These are phyloP conservation scores for Eutrema yunnanense DNA, from an alignment of 345 rosid genomes.

Conservation along the genomic window DNA sequence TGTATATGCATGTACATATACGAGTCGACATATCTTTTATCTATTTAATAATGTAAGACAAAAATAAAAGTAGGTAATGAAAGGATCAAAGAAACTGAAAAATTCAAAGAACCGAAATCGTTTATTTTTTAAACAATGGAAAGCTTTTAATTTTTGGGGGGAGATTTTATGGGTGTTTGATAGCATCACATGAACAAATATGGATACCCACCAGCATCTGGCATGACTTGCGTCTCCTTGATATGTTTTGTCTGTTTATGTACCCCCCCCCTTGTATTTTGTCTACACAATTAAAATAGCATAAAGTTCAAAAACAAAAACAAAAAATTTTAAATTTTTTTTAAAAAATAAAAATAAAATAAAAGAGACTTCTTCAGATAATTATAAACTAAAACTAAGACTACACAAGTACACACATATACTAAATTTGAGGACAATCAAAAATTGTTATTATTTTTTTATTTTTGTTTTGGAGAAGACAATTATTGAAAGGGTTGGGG, in stretches of 20 bases:
- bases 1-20: slow-evolving; percentile 18
- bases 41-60: slow-evolving; percentile 23
- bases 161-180: slow-evolving; percentile 28
- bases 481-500: neutral
- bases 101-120: slow-evolving; percentile 14
- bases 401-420: neutral
- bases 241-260: slow-evolving; percentile 24
- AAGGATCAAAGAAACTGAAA: neutral
- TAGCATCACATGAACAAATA: slow-evolving; percentile 32
- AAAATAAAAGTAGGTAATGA: slow-evolving; percentile 14
- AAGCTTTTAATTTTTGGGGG: neutral
- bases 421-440: neutral
- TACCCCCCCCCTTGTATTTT: neutral
- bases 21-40: slow-evolving; percentile 13
- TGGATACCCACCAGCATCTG: slow-evolving; percentile 37
- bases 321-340: too few species aligned
- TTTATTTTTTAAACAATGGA: neutral
- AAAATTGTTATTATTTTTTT: neutral
- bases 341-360: neutral
- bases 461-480: neutral
- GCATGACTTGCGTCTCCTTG: slow-evolving; percentile 20
- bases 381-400: neutral
- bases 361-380: neutral
- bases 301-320: neutral
- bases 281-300: neutral